Percentiles rank a stretch among this genome's conserved stretches.
These are phyloP conservation scores for Neostapfia colusana DNA, from an alignment of 176 grass and related monocot genomes.

Conservation along the genomic window DNA sequence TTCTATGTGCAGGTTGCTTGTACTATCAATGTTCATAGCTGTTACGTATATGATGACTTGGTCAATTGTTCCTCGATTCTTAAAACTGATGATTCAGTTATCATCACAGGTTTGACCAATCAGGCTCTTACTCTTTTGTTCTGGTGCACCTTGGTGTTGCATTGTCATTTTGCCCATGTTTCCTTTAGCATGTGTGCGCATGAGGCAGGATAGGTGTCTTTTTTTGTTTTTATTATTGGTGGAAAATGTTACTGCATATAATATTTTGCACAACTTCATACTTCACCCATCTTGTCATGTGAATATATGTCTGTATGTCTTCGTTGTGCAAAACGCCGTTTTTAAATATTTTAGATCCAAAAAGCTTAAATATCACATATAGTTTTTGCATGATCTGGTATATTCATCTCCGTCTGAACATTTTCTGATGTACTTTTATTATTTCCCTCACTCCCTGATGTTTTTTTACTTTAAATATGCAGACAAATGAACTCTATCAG, in stretches of 20 bases:
- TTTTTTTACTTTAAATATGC: constrained; percentile 46
- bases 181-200: constrained; percentile 4
- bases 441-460: constrained; percentile 10
- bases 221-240: neutral
- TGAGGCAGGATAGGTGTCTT: neutral
- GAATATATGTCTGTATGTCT: neutral
- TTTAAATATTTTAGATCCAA: neutral
- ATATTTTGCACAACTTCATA: neutral
- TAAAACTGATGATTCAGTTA: constrained; percentile 96
- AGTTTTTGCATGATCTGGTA: neutral
- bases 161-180: neutral
- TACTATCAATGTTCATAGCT: constrained; percentile 80
- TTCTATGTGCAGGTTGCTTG: constrained; percentile 72
- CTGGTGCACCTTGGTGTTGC: neutral
- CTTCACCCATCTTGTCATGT: neutral
- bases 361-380: constrained; percentile 8
- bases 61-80: constrained; percentile 94
- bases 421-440: constrained; percentile 17
- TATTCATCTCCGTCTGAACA: constrained; percentile 10
- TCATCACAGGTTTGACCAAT: constrained; percentile 88
- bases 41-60: constrained; percentile 85
- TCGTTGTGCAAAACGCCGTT: neutral
- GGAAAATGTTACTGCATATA: neutral
- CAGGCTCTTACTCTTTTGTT: constrained; percentile 31
- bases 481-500: constrained; percentile 99